Conservation (phyloP, 2,329 filamentous ascomycete species). For the Tolypocladium amazonense region DNA sequence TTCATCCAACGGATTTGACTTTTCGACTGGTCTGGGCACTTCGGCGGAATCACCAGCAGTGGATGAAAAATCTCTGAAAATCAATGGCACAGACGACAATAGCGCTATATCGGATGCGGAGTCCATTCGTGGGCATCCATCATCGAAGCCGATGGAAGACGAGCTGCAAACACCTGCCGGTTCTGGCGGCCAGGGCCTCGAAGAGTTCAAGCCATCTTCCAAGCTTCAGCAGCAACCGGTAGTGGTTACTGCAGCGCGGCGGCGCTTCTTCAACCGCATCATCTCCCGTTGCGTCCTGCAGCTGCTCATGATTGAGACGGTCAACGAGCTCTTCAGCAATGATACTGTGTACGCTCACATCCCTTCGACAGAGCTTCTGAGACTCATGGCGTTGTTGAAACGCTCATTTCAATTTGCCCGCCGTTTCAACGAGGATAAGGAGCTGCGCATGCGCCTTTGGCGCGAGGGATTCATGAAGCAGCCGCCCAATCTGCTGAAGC, state of each 20-base stretch:
- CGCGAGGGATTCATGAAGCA: slow-evolving; percentile 99
- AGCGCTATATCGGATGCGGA: slow-evolving; percentile 19
- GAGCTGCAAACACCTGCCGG: slow-evolving; percentile 20
- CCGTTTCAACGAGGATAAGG: slow-evolving; percentile 95
- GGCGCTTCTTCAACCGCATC: slow-evolving; percentile 97
- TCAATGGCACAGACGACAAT: slow-evolving; percentile 42
- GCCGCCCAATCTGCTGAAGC: slow-evolving; percentile 92
- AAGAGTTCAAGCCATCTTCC: slow-evolving; percentile 76
- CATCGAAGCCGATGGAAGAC: slow-evolving; percentile 21
- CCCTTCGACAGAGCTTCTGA: slow-evolving; percentile 76
- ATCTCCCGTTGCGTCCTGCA: slow-evolving; percentile 98
- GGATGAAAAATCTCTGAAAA: slow-evolving; percentile 49
- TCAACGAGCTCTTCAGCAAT: slow-evolving; percentile 97
- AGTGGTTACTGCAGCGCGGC: slow-evolving; percentile 82
- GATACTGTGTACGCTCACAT: slow-evolving; percentile 91
- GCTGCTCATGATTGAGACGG: slow-evolving; percentile 97
- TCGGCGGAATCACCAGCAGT: slow-evolving; percentile 24
- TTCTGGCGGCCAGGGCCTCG: slow-evolving; percentile 40
- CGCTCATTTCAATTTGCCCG: slow-evolving; percentile 95
- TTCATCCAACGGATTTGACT: slow-evolving; percentile 39
- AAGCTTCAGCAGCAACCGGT: slow-evolving; percentile 78
- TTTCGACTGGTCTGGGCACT: slow-evolving; percentile 34
- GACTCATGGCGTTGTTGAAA: slow-evolving; percentile 89
- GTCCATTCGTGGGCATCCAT: slow-evolving; percentile 16
- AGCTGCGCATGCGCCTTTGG: slow-evolving; percentile 88